Base-by-base conservation (phyloP, 2,329 filamentous ascomycete species). In the Phaeomoniella chlamydospora region DNA sequence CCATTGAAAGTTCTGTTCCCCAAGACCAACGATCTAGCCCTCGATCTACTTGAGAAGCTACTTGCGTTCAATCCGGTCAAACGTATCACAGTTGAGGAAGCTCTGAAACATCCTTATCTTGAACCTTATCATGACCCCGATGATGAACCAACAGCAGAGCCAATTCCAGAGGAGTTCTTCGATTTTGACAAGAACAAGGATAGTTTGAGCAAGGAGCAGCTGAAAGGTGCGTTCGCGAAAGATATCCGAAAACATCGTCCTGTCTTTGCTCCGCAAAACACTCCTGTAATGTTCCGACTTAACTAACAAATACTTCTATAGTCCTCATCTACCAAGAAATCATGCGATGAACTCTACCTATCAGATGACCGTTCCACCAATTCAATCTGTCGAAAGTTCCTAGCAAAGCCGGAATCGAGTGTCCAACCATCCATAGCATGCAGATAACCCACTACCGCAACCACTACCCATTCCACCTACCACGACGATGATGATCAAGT, bases 121-220 rank as follows among this genome's bases (percentile, higher is more conserved):
- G 90, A 98, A 67, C 90, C 90, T 4, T 98, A 98, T 62, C 90
- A 98, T 59, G 90, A 98, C 58, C 90, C 90, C 4, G 90, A 96
- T 55, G 90, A 98, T 56, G 90, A 98, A 70, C 90, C 90, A 34
- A 94, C 85, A 10, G 90, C 90, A 13, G 83, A 87, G 31, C 87
- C 90, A 15, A 98, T 98, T 52, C 90, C 90, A 15, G 88, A 96
- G 59, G 88, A 94, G 58, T 98, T 98, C 70, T 98, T 98, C 58
- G 90, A 98, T 62, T 98, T 98, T 60, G 90, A 98, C 64, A 94
- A 94, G 73, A 93, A 96, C 71, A 98, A 98, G 76, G 90, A 98
- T 60, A 90, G 80, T 52, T 65, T 98, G 54, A 94, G 82, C 68
- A 98, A 98, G 67, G 90, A 98, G 65, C 86, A 98, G 64, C 64